phyloP scores from a whole-genome alignment of 1,284 basidiomycete genomes.

The Cryptococcus sp. region DNA sequence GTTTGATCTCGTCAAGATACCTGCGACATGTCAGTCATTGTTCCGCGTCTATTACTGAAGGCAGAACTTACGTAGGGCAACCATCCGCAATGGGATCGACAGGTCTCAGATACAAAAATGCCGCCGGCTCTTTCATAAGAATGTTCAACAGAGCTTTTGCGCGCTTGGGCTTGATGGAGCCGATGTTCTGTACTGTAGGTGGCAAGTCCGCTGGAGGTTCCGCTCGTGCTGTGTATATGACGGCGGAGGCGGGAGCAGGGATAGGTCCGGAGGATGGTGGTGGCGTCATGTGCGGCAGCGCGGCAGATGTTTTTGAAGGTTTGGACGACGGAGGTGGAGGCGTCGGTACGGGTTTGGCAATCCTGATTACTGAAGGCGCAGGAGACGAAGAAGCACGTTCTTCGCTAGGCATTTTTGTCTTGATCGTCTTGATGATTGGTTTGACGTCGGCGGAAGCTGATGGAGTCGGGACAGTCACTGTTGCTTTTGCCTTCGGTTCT shows the following conservation, averaged over 20 bases:
- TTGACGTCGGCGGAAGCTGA: slow-evolving; percentile 2
- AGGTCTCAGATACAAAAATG: slow-evolving; percentile 69
- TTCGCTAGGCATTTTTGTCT: slow-evolving; percentile 6
- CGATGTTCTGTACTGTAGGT: slow-evolving; percentile 28
- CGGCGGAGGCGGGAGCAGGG: neutral
- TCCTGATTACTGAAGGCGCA: slow-evolving; percentile 2
- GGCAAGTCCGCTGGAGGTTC: slow-evolving; percentile 34
- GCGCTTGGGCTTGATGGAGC: slow-evolving; percentile 72
- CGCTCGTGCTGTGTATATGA: slow-evolving; percentile 42
- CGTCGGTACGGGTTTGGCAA: neutral
- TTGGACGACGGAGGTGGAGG: neutral
- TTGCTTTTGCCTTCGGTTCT: neutral
- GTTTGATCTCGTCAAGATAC: slow-evolving; percentile 87
- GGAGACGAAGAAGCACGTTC: neutral
- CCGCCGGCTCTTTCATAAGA: slow-evolving; percentile 68
- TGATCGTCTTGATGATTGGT: slow-evolving; percentile 19
- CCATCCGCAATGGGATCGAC: slow-evolving; percentile 82
- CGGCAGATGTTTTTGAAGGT: neutral
- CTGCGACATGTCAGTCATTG: slow-evolving; percentile 53
- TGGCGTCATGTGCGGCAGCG: neutral
- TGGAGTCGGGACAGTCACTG: neutral
- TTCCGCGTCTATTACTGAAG: neutral
- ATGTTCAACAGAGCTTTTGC: slow-evolving; percentile 70
- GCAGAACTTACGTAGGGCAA: slow-evolving; percentile 73
- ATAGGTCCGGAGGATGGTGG: neutral